Conservation (phyloP, 257 asterid species). For the Nicotiana tabacum region DNA sequence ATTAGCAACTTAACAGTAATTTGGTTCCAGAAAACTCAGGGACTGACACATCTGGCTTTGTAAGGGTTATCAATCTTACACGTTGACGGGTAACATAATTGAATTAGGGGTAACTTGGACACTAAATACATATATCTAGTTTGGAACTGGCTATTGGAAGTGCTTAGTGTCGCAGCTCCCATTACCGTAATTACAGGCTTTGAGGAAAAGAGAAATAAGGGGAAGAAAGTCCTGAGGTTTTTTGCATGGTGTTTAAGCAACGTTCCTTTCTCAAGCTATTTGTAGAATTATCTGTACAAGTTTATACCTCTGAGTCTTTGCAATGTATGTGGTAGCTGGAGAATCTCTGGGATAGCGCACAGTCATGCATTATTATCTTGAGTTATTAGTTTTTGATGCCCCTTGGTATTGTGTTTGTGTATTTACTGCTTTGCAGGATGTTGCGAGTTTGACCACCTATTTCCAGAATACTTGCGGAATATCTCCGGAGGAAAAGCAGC, state of each 20-base stretch:
- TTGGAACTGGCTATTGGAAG: not conserved
- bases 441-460: slow-evolving; percentile 53
- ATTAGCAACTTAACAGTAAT: not conserved
- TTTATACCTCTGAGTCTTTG: not conserved
- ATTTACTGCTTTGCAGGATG: slow-evolving; percentile 55
- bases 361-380: not conserved
- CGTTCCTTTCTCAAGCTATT: not conserved
- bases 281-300: not conserved
- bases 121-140: not conserved
- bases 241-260: not conserved
- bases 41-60: not conserved
- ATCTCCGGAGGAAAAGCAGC: slow-evolving; percentile 91
- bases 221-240: not conserved
- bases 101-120: not conserved
- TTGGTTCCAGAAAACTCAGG: not conserved
- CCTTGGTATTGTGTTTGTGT: not conserved
- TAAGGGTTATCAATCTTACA: not conserved
- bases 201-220: not conserved
- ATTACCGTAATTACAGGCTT: not conserved
- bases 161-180: not conserved
- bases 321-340: not conserved
- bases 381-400: slow-evolving; percentile 1
- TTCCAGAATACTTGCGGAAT: slow-evolving; percentile 66
- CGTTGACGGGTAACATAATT: not conserved
- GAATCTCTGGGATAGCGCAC: not conserved